Percentiles rank a stretch among this genome's conserved stretches.
These are phyloP conservation scores for peach (Prunus persica) DNA, from an alignment of 306 rosid genomes.

Conservation along the genomic window DNA sequence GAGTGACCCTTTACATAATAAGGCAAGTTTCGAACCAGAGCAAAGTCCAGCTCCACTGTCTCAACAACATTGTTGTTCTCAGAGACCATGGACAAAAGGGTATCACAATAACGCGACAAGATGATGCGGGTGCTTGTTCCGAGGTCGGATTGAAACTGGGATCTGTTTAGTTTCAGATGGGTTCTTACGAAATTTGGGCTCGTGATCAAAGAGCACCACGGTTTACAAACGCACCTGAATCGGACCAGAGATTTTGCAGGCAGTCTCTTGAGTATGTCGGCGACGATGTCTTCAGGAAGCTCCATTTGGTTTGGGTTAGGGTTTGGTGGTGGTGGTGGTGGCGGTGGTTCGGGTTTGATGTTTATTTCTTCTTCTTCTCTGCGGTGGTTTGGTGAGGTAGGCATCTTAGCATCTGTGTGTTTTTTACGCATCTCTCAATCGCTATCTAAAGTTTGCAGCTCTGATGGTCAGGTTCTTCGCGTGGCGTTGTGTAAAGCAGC, in stretches of 20 bases:
- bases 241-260: conserved; percentile 30
- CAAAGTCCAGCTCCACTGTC: conserved; percentile 20
- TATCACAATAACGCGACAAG: conserved; percentile 37
- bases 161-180: conserved; percentile 15
- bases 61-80: conserved; percentile 9
- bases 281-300: conserved; percentile 33
- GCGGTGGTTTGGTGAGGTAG: not conserved
- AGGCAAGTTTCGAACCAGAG: conserved; percentile 14
- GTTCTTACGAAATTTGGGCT: conserved; percentile 21
- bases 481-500: no score
- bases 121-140: conserved; percentile 20
- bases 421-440: no score
- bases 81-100: conserved; percentile 27
- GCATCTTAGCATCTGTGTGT: no score
- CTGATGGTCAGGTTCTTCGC: not conserved
- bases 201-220: conserved; percentile 33
- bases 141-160: not conserved
- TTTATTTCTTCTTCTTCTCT: not conserved
- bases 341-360: not conserved
- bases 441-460: no score
- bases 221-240: conserved; percentile 40
- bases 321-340: not conserved
- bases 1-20: conserved; percentile 49
- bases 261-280: conserved; percentile 34
- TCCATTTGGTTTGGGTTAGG: not conserved